Base-by-base conservation (phyloP, 179 eudicot species). In the Sideroxylon spinosum region DNA sequence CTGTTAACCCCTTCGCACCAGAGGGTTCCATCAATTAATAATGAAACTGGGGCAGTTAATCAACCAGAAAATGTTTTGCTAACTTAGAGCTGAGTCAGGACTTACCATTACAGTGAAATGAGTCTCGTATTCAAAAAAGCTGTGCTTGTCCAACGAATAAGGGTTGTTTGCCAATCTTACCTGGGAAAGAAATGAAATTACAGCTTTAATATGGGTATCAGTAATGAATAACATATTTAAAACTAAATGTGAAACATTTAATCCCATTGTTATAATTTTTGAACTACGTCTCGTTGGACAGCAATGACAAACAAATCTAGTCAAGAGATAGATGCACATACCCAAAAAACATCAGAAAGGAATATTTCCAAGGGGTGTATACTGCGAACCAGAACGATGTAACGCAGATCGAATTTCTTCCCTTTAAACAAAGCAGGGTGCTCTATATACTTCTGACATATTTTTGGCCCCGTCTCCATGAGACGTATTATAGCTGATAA, bases 41-140 rank as follows among this genome's bases (percentile, higher is more conserved):
- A 11, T 52, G 13, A 60, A 22, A 70, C 16, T 62, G 57, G 56
- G 25, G 63, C 37, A 70, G 44, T 19, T 26, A 78, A 29, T 26
- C 74, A 37, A 77, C 7, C 7, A 25, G 67, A 66, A 26, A 22
- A 65, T 28, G 5, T 0, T 6, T 0, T 14, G 22, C 48, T 29
- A 26, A 65, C 28, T 12, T 77, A 23, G n/a, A 17, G n/a, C n/a
- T 3, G 8, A 25, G 44, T 37, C 44, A 37, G 74, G 53, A 72
- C 87, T 82, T 90, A 96, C 99, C 99, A 96, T 96, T 37, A 96
- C 99, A 55, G 99, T 94, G 86, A 96, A 94, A 88, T 96, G 99
- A 67, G 98, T 96, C 86, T 96, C 99, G 65, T 96, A 96, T 79
- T 94, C 97, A 25, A 81, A 91, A 52, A 96, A 84, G 83, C 98